Evolutionary conservation across 2,329 filamentous ascomycete species (phyloP).

Genomic region (Nothomitra cinnamomea): DNA sequence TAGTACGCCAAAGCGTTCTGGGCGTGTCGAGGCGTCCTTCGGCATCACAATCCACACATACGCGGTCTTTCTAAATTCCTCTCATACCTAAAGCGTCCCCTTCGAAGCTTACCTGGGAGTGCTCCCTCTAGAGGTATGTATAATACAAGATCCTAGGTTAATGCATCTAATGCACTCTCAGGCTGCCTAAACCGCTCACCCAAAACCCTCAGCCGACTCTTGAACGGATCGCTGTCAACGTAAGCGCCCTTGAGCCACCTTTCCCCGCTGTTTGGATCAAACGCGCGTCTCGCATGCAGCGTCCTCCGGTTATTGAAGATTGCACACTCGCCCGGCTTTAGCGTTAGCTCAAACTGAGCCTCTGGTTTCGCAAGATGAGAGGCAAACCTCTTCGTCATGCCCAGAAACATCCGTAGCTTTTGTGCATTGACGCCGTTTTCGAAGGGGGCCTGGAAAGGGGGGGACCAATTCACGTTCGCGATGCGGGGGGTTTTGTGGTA

Average conservation of each 20-base stretch:
- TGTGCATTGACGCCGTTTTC: constrained; percentile 13
- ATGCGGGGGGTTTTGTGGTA: constrained; percentile 14
- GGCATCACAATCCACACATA: background rate
- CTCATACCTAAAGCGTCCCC: background rate
- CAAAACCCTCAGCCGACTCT: background rate
- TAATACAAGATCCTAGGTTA: background rate
- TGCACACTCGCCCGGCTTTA: constrained; percentile 71
- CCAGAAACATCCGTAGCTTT: constrained; percentile 9
- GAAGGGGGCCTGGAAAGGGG: constrained; percentile 56
- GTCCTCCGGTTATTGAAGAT: constrained; percentile 82
- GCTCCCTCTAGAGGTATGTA: no score
- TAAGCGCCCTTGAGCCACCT: constrained; percentile 81
- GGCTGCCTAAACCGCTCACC: background rate
- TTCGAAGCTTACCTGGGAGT: no score
- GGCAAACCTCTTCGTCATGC: background rate
- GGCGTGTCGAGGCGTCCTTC: no score
- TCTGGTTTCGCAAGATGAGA: constrained; percentile 33
- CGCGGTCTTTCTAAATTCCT: background rate
- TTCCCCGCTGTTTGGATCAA: constrained; percentile 46
- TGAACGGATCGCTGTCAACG: constrained; percentile 45
- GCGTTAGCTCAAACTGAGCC: constrained; percentile 51
- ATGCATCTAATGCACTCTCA: background rate
- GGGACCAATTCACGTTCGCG: constrained; percentile 48
- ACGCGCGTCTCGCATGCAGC: constrained; percentile 66
- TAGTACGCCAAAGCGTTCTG: background rate